phyloP scores from a whole-genome alignment of 495 filamentous ascomycete species.

The Extremus antarcticus region DNA sequence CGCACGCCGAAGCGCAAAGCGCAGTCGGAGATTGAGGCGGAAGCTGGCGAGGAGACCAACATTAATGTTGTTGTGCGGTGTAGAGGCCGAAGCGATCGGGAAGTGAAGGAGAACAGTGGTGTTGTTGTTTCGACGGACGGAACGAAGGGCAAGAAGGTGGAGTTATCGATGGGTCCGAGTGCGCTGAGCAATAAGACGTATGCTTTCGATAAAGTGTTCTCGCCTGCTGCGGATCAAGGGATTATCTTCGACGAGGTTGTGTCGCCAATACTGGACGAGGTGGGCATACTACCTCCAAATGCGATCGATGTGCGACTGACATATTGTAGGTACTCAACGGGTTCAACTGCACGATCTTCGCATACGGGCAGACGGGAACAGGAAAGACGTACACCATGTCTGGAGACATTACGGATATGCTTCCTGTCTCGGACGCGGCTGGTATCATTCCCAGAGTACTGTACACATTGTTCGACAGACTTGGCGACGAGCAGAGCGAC shows the following conservation, averaged over 20 bases:
- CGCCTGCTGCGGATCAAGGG: constrained; percentile 82
- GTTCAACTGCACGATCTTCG: constrained; percentile 98
- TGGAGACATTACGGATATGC: constrained; percentile 81
- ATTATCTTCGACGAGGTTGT: constrained; percentile 94
- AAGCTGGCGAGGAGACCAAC: constrained; percentile 72
- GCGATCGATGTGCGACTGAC: constrained; percentile 5
- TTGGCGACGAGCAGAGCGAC: constrained; percentile 56
- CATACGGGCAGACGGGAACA: constrained; percentile 94
- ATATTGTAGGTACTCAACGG: constrained; percentile 85
- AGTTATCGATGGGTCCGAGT: constrained; percentile 85
- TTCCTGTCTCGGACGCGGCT: constrained; percentile 76
- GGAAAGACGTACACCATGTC: constrained; percentile 99
- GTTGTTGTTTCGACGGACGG: constrained; percentile 83
- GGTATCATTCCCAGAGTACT: constrained; percentile 89
- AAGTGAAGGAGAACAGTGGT: constrained; percentile 83
- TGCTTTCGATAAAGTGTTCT: constrained; percentile 93
- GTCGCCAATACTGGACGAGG: constrained; percentile 81
- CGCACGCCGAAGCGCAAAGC: constrained; percentile 37
- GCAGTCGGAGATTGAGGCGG: constrained; percentile 44
- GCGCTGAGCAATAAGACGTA: constrained; percentile 93
- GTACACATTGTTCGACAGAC: constrained; percentile 71
- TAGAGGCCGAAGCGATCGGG: constrained; percentile 81
- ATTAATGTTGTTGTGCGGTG: constrained; percentile 96
- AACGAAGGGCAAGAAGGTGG: constrained; percentile 67
- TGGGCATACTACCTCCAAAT: constrained; percentile 39